phyloP scores from a whole-genome alignment of 2,329 filamentous ascomycete species.

The Penicillium sp. region DNA sequence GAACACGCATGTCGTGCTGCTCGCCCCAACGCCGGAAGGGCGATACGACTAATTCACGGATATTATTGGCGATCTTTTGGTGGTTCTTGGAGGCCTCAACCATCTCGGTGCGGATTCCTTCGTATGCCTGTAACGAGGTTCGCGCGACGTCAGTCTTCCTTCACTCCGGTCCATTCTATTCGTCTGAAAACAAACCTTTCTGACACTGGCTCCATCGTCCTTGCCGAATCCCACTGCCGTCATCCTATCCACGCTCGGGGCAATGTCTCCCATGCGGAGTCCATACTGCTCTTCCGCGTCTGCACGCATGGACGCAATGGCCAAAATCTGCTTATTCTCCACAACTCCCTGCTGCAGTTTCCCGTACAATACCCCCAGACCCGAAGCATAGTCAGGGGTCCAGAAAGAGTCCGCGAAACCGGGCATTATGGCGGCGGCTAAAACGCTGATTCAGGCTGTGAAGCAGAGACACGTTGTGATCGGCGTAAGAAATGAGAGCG shows the following conservation, averaged over 20 bases:
- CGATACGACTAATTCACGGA: slow-evolving; percentile 89
- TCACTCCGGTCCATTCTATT: background rate
- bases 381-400: slow-evolving; percentile 96
- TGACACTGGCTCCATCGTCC: slow-evolving; percentile 93
- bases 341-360: slow-evolving; percentile 96
- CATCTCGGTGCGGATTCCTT: slow-evolving; percentile 91
- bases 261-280: slow-evolving; percentile 75
- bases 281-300: slow-evolving; percentile 93
- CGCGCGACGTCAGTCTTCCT: background rate
- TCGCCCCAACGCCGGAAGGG: slow-evolving; percentile 97
- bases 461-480: slow-evolving; percentile 1
- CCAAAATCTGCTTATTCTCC: slow-evolving; percentile 92
- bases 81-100: slow-evolving; percentile 84
- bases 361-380: slow-evolving; percentile 88
- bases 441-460: background rate
- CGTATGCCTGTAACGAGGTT: slow-evolving; percentile 68
- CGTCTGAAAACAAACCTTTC: slow-evolving; percentile 65
- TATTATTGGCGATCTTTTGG: slow-evolving; percentile 93
- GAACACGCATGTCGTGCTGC: slow-evolving; percentile 84
- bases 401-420: slow-evolving; percentile 96
- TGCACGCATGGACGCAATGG: slow-evolving; percentile 87
- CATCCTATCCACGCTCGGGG: slow-evolving; percentile 77
- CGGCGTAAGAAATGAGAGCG: background rate
- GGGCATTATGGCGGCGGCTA: slow-evolving; percentile 61
- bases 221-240: slow-evolving; percentile 72